These are phyloP conservation scores for Prosopis cineraria DNA, from an alignment of 306 rosid species.

Conservation along the genomic window DNA sequence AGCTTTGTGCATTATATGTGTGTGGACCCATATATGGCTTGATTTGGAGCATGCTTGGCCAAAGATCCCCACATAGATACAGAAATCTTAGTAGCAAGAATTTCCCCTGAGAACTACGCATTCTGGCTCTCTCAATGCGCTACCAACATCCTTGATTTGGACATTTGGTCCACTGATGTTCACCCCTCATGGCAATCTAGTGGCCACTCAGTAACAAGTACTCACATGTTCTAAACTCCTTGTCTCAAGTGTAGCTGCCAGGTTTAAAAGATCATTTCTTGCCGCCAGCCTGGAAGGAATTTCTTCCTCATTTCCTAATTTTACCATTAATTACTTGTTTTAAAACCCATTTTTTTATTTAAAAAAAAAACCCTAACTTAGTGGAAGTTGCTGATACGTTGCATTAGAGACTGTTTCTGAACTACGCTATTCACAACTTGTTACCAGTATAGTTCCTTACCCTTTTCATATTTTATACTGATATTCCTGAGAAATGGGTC, in stretches of 20 bases:
- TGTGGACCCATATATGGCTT: conserved; percentile 42
- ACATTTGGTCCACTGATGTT: conserved; percentile 41
- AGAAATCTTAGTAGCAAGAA: conserved; percentile 38
- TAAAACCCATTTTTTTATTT: background rate
- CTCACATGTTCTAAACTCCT: background rate
- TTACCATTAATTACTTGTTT: background rate
- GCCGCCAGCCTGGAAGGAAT: background rate
- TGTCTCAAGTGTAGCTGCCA: background rate
- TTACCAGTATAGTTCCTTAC: background rate
- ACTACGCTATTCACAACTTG: background rate
- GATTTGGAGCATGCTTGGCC: conserved; percentile 49
- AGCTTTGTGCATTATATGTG: conserved; percentile 31
- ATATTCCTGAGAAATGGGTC: background rate
- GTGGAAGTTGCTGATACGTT: background rate
- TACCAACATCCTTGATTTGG: conserved; percentile 31
- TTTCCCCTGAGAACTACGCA: conserved; percentile 33
- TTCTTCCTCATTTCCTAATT: background rate
- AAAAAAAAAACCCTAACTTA: background rate
- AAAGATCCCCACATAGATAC: conserved; percentile 46
- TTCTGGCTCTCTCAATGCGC: conserved; percentile 35
- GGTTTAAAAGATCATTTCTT: background rate
- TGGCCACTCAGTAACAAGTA: conserved; percentile 38
- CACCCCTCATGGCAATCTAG: conserved; percentile 40
- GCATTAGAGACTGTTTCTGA: background rate
- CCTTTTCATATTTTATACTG: background rate